Conservation (phyloP, 495 filamentous ascomycete genomes). For the Penicillium coffeae region DNA sequence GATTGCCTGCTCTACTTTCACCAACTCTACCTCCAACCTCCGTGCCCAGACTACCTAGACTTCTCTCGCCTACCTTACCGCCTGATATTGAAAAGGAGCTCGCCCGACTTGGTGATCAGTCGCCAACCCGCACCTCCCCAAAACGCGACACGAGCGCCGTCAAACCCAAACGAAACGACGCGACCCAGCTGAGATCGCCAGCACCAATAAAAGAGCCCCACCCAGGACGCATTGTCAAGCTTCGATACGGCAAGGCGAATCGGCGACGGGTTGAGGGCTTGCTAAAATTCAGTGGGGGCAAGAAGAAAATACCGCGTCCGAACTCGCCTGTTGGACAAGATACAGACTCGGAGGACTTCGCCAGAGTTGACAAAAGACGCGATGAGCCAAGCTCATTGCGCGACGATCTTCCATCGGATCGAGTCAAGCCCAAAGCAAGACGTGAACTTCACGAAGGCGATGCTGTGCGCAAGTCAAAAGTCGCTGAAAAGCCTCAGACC, state of each 20-base stretch:
- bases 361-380: constrained; percentile 14
- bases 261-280: constrained; percentile 41
- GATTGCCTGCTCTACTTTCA: constrained; percentile 38
- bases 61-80: constrained; percentile 34
- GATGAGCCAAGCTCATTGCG: constrained; percentile 3
- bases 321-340: constrained; percentile 27
- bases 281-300: constrained; percentile 39
- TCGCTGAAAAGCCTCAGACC: constrained; percentile 26
- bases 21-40: constrained; percentile 39
- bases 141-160: constrained; percentile 9
- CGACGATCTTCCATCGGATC: constrained; percentile 6
- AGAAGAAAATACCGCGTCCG: constrained; percentile 28
- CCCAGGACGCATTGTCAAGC: constrained; percentile 26
- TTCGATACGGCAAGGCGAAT: constrained; percentile 41
- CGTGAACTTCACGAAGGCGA: neutral
- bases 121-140: constrained; percentile 11
- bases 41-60: constrained; percentile 10
- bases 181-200: constrained; percentile 2
- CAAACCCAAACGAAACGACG: constrained; percentile 12
- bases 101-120: constrained; percentile 28
- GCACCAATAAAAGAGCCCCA: constrained; percentile 10
- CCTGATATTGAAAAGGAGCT: constrained; percentile 49
- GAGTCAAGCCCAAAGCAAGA: constrained; percentile 19
- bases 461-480: constrained; percentile 17
- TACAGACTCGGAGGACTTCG: constrained; percentile 18